Base-by-base conservation (phyloP, 1,284 basidiomycete species). In the Ustilago shanxiensis region DNA sequence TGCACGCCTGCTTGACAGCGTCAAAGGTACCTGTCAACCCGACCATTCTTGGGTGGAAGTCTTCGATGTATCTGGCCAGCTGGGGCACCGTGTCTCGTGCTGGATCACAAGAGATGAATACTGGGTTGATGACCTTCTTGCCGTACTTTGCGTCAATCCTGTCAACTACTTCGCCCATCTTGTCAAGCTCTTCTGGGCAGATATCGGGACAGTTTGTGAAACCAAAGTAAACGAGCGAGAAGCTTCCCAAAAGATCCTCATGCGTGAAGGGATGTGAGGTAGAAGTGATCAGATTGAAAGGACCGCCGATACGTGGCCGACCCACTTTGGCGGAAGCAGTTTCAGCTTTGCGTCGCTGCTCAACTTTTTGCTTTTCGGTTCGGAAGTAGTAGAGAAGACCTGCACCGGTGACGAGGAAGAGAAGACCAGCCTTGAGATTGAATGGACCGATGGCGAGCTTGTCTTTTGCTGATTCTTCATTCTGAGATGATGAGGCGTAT, bases 101-200 rank as follows among this genome's bases (percentile, higher is more conserved):
- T 8, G 96, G 97, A 88, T 99, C 96, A 66, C 97, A 96, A 16
- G 93, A 93, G 83, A 99, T 91, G 88, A 99, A 99, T 50, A 99
- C 89, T 3, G 96, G 95, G 59, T 85, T 84, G 69, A 86, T 82
- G 59, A 84, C 63, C 59, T 72, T 61, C 22, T 77, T 91, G 88
- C 66, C 69, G 33, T 78, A 70, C 45, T 68, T 57, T 11, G 60
- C 78, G 92, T 93, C 91, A 66, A 94, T 89, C 52, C 89, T 88
- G 45, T 93, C 89, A 35, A 98, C 90, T n/a, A 95, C 92, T 1
- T 88, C 89, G 22, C 92, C 91, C 89, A 98, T 92, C 89, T 99
- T 99, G 89, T 99, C 96, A 33, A 99, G 89, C 87, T 99, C 96
- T 73, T 97, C 94, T 1, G 96, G 96, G 86, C 96, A 99, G 70